Evolutionary conservation across 2,329 filamentous ascomycete genomes (phyloP).

Genomic region (Scleromitrula shiraiana): DNA sequence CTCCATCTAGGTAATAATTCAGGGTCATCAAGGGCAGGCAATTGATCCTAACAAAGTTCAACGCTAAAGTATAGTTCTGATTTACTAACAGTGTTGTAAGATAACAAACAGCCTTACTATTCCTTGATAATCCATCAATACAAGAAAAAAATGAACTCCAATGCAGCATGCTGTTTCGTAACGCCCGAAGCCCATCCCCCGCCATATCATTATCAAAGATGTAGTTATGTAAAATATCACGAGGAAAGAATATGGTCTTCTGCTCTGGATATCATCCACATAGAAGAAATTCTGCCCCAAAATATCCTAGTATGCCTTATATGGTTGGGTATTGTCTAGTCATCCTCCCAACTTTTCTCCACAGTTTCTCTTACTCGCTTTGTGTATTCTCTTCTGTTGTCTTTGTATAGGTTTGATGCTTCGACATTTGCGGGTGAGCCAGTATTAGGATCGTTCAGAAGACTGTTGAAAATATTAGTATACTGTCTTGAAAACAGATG

Average conservation of each 20-base stretch:
- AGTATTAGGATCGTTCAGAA: slow-evolving; percentile 98
- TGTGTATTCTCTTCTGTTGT: slow-evolving; percentile 92
- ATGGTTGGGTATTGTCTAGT: slow-evolving; percentile 15
- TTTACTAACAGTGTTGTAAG: too few species aligned
- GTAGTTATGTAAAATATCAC: slow-evolving; percentile 12
- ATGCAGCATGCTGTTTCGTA: slow-evolving; percentile 3
- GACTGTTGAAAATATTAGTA: slow-evolving; percentile 44
- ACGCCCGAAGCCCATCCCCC: slow-evolving; percentile 21
- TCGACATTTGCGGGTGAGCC: slow-evolving; percentile 96
- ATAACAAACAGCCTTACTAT: too few species aligned
- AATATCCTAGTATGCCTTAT: background rate
- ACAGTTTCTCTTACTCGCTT: slow-evolving; percentile 95
- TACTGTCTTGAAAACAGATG: background rate
- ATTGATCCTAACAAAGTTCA: too few species aligned
- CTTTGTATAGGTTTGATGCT: slow-evolving; percentile 96
- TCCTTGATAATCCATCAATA: slow-evolving; percentile 7
- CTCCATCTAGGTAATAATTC: too few species aligned
- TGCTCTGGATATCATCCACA: background rate
- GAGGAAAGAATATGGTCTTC: background rate
- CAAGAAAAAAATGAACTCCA: slow-evolving; percentile 1
- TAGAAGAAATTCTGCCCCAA: background rate
- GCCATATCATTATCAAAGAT: slow-evolving; percentile 10
- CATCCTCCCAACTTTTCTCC: slow-evolving; percentile 99
- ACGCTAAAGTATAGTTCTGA: too few species aligned
- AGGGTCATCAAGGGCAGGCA: too few species aligned